Evolutionary conservation across 2,329 filamentous ascomycete species (phyloP).

Genomic region (Aspergillus fijiensis): DNA sequence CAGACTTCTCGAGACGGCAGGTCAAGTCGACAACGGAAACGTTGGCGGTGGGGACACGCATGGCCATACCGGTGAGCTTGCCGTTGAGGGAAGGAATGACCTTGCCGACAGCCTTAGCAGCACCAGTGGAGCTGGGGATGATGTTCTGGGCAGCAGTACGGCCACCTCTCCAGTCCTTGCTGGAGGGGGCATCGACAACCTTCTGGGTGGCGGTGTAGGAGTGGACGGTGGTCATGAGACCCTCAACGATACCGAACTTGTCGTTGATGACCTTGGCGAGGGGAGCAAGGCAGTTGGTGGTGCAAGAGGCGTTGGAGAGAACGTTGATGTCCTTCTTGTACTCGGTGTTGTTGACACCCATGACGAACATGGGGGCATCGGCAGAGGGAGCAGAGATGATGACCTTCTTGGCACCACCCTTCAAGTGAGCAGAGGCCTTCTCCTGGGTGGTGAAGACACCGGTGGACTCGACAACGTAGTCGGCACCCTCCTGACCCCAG

Average conservation of each 20-base stretch:
- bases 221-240: conserved; percentile 99
- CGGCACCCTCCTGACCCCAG: conserved; percentile 81
- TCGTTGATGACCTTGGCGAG: conserved; percentile 99
- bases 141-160: conserved; percentile 99
- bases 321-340: conserved; percentile 90
- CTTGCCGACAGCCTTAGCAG: conserved; percentile 99
- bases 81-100: conserved; percentile 97
- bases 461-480: conserved; percentile 96
- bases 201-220: conserved; percentile 99
- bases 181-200: conserved; percentile 96
- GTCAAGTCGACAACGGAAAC: conserved; percentile 99
- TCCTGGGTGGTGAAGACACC: conserved; percentile 99
- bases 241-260: conserved; percentile 96
- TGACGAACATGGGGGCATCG: conserved; percentile 99
- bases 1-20: conserved; percentile 86
- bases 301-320: conserved; percentile 99
- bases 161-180: conserved; percentile 99
- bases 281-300: conserved; percentile 99
- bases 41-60: conserved; percentile 98
- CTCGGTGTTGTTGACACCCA: conserved; percentile 94
- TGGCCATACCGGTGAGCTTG: conserved; percentile 99
- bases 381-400: conserved; percentile 60
- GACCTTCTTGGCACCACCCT: conserved; percentile 97
- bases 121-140: conserved; percentile 98
- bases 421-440: conserved; percentile 91